Base-by-base conservation (phyloP, 2,329 filamentous ascomycete genomes). In the Chalaropsis ovoidea region DNA sequence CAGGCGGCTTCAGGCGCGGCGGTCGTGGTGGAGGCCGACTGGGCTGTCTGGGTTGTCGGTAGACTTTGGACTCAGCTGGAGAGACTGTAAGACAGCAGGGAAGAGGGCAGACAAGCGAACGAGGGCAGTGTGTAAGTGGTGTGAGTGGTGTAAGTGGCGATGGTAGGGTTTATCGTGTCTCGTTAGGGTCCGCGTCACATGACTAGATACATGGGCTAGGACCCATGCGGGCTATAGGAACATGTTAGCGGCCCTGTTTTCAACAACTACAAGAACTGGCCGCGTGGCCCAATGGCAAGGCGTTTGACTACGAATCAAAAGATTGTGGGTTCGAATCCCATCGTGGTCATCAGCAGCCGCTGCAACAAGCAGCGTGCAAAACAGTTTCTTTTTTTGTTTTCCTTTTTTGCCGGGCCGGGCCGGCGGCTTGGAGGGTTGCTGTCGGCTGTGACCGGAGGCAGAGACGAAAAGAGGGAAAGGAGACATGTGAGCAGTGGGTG, bases 271-370 rank as follows among this genome's bases (percentile, higher is more conserved):
- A 22, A 39, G 1, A 63, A 63, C 43, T 39, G 62, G 65, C 62
- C 54, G 62, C 65, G 45, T 67, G 65, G 62, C 65, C 65, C 62
- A 64, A 67, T 64, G 62, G 65, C 62, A 67, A 67, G 62, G 65
- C 62, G 62, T 64, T 64, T 64, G 62, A 64, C 65, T 67, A 67
- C 62, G 65, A 67, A 67, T 67, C 62, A 62, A 64, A 64, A 67
- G 62, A 67, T 67, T 64, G 65, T 64, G 65, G 52, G 65, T 67
- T 67, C 54, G 65, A 67, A 64, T 64, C 62, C 65, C 65, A 64
- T 64, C 56, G 62, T 67, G 65, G 62, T 64, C 65, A 64, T 10
- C 5, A 43, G 3, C 3, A 8, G 15, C 13, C 10, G 2, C 7
- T 7, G 22, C 17, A 49, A 11, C 11, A 15, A n/a, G 2, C 11